A percentile compares a stretch with the other conserved stretches of the same genome.
Evolutionary conservation across 345 rosid genomes (phyloP).

Genomic region (Dovyalis caffra): DNA sequence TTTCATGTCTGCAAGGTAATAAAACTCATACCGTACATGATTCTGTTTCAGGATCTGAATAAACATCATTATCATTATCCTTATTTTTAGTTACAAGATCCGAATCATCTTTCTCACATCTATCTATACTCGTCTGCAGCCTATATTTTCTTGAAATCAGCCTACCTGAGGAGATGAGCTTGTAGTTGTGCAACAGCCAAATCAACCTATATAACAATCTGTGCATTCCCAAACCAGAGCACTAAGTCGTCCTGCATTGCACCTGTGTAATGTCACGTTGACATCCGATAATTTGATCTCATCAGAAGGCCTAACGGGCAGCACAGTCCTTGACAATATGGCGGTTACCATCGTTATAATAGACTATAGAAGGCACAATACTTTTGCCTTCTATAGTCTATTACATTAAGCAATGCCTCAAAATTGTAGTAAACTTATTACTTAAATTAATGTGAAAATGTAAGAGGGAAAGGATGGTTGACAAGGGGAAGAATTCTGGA

Average conservation of each 20-base stretch:
- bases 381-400: no score
- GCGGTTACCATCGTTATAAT: neutral
- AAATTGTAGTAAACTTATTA: neutral
- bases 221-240: slow-evolving; percentile 3
- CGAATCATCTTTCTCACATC: neutral
- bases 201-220: neutral
- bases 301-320: neutral
- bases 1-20: slow-evolving; percentile 98
- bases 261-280: neutral
- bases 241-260: neutral
- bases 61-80: no score
- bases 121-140: slow-evolving; percentile 40
- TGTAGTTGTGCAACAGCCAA: slow-evolving; percentile 28
- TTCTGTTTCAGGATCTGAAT: neutral
- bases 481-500: neutral
- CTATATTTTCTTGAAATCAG: slow-evolving; percentile 80
- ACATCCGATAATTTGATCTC: neutral
- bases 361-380: no score
- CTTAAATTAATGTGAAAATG: neutral
- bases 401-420: neutral
- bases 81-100: neutral
- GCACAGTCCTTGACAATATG: neutral
- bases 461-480: neutral
- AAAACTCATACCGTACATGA: neutral
- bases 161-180: slow-evolving; percentile 70